phyloP scores from a whole-genome alignment of 2,329 filamentous ascomycete species.

The Fusarium paranaense region DNA sequence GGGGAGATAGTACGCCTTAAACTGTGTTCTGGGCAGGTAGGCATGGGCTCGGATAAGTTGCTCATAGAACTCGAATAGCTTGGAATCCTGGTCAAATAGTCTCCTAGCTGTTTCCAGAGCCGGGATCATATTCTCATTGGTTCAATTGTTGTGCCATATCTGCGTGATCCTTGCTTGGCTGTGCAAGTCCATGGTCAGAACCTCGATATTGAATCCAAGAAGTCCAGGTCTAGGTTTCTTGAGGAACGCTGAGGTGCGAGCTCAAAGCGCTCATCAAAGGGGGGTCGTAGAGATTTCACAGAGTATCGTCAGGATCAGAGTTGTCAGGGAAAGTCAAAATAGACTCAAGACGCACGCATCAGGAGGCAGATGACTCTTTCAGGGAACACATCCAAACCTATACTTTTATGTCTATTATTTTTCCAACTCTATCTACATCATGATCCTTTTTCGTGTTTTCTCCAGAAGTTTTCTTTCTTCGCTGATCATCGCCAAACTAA shows the following conservation, averaged over 20 bases:
- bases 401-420: background rate
- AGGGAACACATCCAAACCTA: too few relatives aligned
- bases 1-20: background rate
- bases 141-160: background rate
- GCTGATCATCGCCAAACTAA: background rate
- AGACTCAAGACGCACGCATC: background rate
- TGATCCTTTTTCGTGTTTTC: background rate
- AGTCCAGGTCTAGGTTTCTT: background rate
- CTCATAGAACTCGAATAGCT: background rate
- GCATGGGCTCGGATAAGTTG: background rate
- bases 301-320: background rate
- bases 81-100: background rate
- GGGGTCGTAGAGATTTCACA: background rate
- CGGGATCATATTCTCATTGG: background rate
- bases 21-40: too few relatives aligned
- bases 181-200: background rate
- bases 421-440: background rate
- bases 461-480: background rate
- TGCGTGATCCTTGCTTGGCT: background rate
- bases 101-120: background rate
- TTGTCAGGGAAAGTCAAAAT: background rate
- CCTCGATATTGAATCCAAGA: background rate
- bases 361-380: background rate
- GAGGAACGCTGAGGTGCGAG: background rate
- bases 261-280: background rate